Evolutionary conservation across 441 rosid genomes (phyloP), one percentile per base, ranked within the genome.

Genomic region (Rhodomyrtus psidioides): DNA sequence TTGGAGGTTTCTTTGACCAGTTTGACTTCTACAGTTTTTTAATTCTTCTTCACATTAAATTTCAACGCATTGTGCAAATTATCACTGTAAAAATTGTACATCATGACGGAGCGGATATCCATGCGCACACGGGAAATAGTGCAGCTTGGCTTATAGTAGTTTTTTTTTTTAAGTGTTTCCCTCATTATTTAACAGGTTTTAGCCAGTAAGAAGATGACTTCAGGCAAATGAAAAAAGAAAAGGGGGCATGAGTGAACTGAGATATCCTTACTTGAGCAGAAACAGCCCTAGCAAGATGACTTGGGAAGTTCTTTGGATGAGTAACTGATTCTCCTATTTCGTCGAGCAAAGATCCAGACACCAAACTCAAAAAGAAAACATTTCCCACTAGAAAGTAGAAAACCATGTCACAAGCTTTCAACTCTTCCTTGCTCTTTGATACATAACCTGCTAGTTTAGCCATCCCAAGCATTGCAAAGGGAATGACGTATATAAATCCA

Each of bases 321-420:
- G 86, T 83, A 82, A 97, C 83, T 86, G 92, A 95, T 91, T 92
- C 93, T 82, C 98, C 98, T 65, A 97, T 94, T 92, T 93, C 94
- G 70, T 97, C 98, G 6, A 97, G 94, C 85, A 97, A 89, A 82
- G 99, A 97, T 53, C 98, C 99, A 53, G 98, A 97, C 86, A 97
- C 90, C 89, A 96, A 88, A 88, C 97, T 96, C 92, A 96, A 84
- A 89, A 97, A 94, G 93, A 96, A 95, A 44, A 95, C 96, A 91
- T 97, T 97, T 85, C 97, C 98, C 90, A 97, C 89, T 16, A 95
- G 95, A 89, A 97, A 97, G 91, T 93, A 96, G 92, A 97, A 95
- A 84, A 94, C 98, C 98, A 96, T 96, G 90, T 95, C 94, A 93
- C 98, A 95, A 86, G 99, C 94, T 91, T 92, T 96, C 27, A 95